Percentiles rank a stretch among this genome's conserved stretches.
phyloP scores from a whole-genome alignment of 768 basidiomycete genomes.

The Ramaria sp. region DNA sequence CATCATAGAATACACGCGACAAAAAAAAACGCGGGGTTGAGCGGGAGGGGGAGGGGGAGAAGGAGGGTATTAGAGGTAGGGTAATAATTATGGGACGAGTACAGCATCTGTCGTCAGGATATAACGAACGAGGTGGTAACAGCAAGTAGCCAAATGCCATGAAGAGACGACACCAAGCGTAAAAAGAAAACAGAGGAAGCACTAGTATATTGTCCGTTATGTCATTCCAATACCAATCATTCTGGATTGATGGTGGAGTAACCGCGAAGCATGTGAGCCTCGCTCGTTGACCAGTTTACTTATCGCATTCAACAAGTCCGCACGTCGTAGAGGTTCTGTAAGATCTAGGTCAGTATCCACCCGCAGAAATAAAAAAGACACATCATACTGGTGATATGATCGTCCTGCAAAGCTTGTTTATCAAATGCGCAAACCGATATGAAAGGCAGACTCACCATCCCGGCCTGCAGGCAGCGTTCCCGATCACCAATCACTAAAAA shows the following conservation, averaged over 20 bases:
- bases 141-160: too few relatives aligned
- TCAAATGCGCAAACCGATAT: background rate
- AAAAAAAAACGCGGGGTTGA: background rate
- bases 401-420: slow-evolving; percentile 30
- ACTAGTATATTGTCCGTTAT: background rate
- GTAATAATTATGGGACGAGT: background rate
- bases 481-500: slow-evolving; percentile 77
- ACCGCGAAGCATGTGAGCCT: slow-evolving; percentile 12
- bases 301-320: slow-evolving; percentile 72
- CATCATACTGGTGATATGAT: slow-evolving; percentile 68
- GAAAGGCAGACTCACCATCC: slow-evolving; percentile 30
- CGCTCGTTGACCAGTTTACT: slow-evolving; percentile 68
- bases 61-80: background rate
- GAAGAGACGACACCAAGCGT: too few relatives aligned
- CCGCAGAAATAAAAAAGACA: background rate
- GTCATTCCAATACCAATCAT: slow-evolving; percentile 1
- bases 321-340: slow-evolving; percentile 67
- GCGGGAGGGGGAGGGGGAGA: background rate
- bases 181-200: too few relatives aligned
- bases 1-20: slow-evolving; percentile 1
- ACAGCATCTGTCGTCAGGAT: background rate
- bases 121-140: background rate
- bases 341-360: background rate
- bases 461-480: slow-evolving; percentile 65
- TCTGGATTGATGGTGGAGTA: slow-evolving; percentile 6